Conservation (phyloP, 352 stramenopile species). For the Globisporangium mamillatum region DNA sequence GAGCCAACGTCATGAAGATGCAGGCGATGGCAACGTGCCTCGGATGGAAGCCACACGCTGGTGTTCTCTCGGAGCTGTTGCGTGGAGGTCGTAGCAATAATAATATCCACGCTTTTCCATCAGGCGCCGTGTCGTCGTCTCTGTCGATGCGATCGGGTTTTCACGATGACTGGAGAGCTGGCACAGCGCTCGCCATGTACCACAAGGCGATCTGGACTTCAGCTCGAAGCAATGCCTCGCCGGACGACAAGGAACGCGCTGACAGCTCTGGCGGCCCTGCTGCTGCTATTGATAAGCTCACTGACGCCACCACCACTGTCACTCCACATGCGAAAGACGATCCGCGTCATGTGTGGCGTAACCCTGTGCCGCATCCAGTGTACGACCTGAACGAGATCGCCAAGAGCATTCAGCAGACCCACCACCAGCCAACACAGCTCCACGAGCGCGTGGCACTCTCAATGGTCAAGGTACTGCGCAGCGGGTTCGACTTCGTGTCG, state of each 20-base stretch:
- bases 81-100: too few species aligned
- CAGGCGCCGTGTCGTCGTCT: too few species aligned
- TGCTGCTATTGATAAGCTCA: background rate
- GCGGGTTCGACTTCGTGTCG: slow-evolving; percentile 44
- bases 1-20: too few species aligned
- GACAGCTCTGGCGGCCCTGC: background rate
- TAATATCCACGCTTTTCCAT: too few species aligned
- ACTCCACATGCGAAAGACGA: background rate
- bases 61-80: too few species aligned
- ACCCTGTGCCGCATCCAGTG: slow-evolving; percentile 36
- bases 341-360: slow-evolving; percentile 11
- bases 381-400: slow-evolving; percentile 41
- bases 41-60: too few species aligned
- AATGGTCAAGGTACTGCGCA: slow-evolving; percentile 43
- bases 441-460: slow-evolving; percentile 35
- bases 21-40: too few species aligned
- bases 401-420: slow-evolving; percentile 25
- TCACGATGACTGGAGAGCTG: too few species aligned
- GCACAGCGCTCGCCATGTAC: too few species aligned
- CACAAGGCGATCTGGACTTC: background rate
- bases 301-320: background rate
- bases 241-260: background rate
- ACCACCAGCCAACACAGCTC: slow-evolving; percentile 32
- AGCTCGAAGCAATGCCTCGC: background rate
- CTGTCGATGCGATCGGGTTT: too few species aligned